Base-by-base conservation (phyloP, 2,329 filamentous ascomycete genomes). In the Fusarium nanum region DNA sequence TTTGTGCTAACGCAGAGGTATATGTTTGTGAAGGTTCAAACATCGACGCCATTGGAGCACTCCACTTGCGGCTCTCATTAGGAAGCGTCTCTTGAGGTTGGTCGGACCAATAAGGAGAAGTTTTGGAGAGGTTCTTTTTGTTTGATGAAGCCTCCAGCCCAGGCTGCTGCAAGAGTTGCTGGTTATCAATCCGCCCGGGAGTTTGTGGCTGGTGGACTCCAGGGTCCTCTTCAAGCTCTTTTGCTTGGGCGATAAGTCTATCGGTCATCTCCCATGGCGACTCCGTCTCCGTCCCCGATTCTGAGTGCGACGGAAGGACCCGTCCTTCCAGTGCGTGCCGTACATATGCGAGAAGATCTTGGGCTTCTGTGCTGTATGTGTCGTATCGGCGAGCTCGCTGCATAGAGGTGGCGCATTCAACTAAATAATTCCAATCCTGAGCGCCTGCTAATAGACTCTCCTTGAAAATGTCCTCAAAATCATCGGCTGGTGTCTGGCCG, bases 251-350 rank as follows among this genome's bases (percentile, higher is more conserved):
- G 53, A 81, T 81, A 22, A 80, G 68, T 27, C 77, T 73, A 57
- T 82, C 81, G 6, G 81, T 82, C 48, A 76, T 68, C 28, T 64
- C 72, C 81, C 80, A 82, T 7, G 34, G 34, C 34, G 34, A 37
- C 34, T 37, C 34, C 34, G 76, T 71, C 20, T 67, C 55, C 9
- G 59, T 30, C 41, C 56, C 18, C 27, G 61, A 37, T 41, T 56
- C 16, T n/a, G 28, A 48, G 18, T 27, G 12, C 37, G 60, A 34
- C 25, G 66, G 41, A 49, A 53, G 20, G 14, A 56, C 45, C 22
- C 60, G 28, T 18, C 66, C 65, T 7, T 69, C 54, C 25, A 76
- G 53, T 27, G 76, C 73, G 13, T 68, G 56, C 67, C 73, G 76
- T 30, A 81, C 59, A 59, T 77, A 79, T 20, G 75, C 70, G 25